Conservation (phyloP, 1,139 yeast species). For the Saccharomyces pastorianus region DNA sequence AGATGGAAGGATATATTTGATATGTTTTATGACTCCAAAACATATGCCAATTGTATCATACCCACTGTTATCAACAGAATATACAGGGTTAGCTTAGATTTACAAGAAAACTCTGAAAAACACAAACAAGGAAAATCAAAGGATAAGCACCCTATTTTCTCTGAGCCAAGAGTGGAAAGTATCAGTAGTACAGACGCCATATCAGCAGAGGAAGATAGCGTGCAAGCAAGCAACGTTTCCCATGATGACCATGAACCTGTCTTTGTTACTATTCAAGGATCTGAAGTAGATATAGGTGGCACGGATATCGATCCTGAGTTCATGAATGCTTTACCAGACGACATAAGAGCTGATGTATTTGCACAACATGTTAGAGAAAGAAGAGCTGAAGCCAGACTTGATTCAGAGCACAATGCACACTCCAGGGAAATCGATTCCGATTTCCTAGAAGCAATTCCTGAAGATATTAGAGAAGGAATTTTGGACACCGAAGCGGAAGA, state of each 20-base stretch:
- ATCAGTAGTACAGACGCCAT: background rate
- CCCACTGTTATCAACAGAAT: conserved; percentile 47
- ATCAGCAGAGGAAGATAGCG: background rate
- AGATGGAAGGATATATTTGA: conserved; percentile 62
- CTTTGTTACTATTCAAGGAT: conserved; percentile 66
- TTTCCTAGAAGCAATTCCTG: conserved; percentile 76
- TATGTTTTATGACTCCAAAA: conserved; percentile 41
- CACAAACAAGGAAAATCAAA: conserved; percentile 25
- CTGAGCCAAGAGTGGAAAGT: conserved; percentile 22
- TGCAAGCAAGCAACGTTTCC: background rate
- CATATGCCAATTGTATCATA: conserved; percentile 38
- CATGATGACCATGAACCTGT: conserved; percentile 42
- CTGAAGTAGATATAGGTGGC: conserved; percentile 77
- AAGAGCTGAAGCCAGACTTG: conserved; percentile 41
- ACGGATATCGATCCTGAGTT: conserved; percentile 91
- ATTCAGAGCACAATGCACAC: conserved; percentile 30
- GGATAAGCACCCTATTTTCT: conserved; percentile 11
- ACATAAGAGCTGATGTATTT: conserved; percentile 86
- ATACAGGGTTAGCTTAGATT: conserved; percentile 39
- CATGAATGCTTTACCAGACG: conserved; percentile 83
- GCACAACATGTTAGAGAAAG: conserved; percentile 75
- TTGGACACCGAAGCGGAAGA: conserved; percentile 58
- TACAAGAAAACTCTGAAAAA: conserved; percentile 25
- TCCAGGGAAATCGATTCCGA: conserved; percentile 71
- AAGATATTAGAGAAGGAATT: conserved; percentile 62